Evolutionary conservation across 2,329 filamentous ascomycete species (phyloP), one percentile per base, ranked within the genome.

Genomic region (Balansia obtecta): DNA sequence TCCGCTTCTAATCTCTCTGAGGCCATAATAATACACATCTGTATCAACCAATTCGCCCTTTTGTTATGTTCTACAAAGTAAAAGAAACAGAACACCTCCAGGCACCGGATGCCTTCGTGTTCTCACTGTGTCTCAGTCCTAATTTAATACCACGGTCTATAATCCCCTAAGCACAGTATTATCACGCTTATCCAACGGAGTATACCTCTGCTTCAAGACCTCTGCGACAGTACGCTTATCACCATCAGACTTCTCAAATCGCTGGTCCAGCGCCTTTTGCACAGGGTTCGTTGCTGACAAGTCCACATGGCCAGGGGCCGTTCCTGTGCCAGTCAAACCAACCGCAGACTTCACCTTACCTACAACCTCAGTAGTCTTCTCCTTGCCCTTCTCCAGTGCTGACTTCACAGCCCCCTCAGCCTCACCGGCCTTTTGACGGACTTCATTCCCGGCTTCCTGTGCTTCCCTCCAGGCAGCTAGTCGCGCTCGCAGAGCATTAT

Each of bases 201-300:
- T 70, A 58, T 82, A 82, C 57, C 79, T 68, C 60, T 80, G 75
- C 46, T 67, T 70, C 48, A 83, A 63, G 41, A 71, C 68, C 60
- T 80, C 73, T 54, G 76, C 70, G 18, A 76, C 73, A 44, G 68
- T 74, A 65, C 74, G 74, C 53, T 70, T 66, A 55, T 71, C 60
- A 49, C 60, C 61, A 13, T 62, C 62, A 41, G 66, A 58, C 55
- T 68, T 70, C 61, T 73, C 67, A 55, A 73, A 82, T 46, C 78
- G 68, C 64, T 80, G 67, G 50, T 70, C 65, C 53, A 76, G 65
- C 10, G 76, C 76, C 61, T 64, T 70, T 58, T 80, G 69, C 15
- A 75, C 68, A 2, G 71, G 69, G 57, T 47, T 67, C 52, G 51
- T 53, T 50, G 49, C 59, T 61, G 15, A 60, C 30, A 49, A 9